These are phyloP conservation scores for Colletotrichum chrysophilum DNA, from an alignment of 2,329 filamentous ascomycete genomes.

Conservation along the genomic window DNA sequence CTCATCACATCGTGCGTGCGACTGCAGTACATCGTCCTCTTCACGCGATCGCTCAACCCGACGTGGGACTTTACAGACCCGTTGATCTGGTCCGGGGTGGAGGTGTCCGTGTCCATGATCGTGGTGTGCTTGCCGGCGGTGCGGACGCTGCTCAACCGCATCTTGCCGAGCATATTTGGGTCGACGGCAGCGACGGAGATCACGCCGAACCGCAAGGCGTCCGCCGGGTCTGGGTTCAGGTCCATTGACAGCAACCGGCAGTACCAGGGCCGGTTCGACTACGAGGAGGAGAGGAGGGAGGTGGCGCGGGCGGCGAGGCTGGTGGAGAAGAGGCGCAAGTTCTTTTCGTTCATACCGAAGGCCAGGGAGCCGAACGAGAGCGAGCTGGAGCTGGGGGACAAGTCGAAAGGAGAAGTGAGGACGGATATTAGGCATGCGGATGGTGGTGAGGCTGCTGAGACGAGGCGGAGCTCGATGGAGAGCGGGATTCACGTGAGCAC, in stretches of 20 bases:
- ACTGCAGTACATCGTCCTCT: conserved; percentile 37
- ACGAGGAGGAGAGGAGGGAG: not conserved
- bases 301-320: not conserved
- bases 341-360: not conserved
- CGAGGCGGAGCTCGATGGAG: conserved; percentile 7
- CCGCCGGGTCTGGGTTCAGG: not conserved
- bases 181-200: not conserved
- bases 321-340: not conserved
- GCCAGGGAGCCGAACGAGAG: conserved; percentile 26
- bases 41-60: conserved; percentile 39
- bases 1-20: conserved; percentile 39
- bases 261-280: not conserved
- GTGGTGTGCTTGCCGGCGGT: conserved; percentile 46
- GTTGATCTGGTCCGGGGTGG: conserved; percentile 48
- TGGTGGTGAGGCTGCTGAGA: not conserved
- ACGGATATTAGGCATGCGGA: conserved; percentile 30
- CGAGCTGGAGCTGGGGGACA: conserved; percentile 33
- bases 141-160: conserved; percentile 30
- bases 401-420: conserved; percentile 31
- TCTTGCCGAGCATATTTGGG: conserved; percentile 9
- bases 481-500: conserved; percentile 24
- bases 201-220: not conserved
- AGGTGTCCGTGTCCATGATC: conserved; percentile 46
- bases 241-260: not conserved
- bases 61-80: conserved; percentile 46